Evolutionary conservation across 192 early-diverging fungal genomes (phyloP), one percentile per base, ranked within the genome.

Genomic region (Mortierella antarctica): DNA sequence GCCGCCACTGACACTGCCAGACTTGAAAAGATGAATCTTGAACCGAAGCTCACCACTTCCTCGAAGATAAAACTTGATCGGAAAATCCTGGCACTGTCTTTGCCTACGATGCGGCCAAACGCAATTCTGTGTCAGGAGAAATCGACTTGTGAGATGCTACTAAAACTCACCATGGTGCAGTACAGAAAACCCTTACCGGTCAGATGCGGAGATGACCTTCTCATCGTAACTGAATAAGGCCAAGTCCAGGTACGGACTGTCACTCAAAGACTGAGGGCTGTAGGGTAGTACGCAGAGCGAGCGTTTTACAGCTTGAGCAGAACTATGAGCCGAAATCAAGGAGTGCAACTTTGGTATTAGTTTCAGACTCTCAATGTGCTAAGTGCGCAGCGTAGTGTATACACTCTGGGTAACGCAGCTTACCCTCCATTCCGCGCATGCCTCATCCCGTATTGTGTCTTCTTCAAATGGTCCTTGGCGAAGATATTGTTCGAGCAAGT

Each of bases 351-450:
- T 21, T 31, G 42, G 2, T 3, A 14, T 11, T 21, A n/a, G 68
- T 61, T 31, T 52, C 1, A 9, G 10, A 41, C 2, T n/a, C n/a
- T n/a, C n/a, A n/a, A 31, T 31, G 12, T 17, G 10, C 21, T 44
- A n/a, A 44, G 59, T 39, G 7, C 40, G 23, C 31, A 46, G 42
- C 12, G 2, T 14, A 11, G 42, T 8, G 14, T 20, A 62, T 17
- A 7, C 20, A 44, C 50, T 54, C 47, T 12, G 48, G 4, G 20
- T 51, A 58, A 40, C 39, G 21, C 7, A 20, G 63, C 73, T 71
- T 86, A 93, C 90, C 93, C 93, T 80, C 93, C 93, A 65, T 92
- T 93, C 23, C 84, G 82, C 10, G 93, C 89, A 73, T 94, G 89
- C 49, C 87, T 74, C 49, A 94, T 82, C 9, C 85, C 74, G 57